Evolutionary conservation across 441 rosid genomes (phyloP), one percentile per base, ranked within the genome.

Genomic region (Rhodomyrtus psidioides): DNA sequence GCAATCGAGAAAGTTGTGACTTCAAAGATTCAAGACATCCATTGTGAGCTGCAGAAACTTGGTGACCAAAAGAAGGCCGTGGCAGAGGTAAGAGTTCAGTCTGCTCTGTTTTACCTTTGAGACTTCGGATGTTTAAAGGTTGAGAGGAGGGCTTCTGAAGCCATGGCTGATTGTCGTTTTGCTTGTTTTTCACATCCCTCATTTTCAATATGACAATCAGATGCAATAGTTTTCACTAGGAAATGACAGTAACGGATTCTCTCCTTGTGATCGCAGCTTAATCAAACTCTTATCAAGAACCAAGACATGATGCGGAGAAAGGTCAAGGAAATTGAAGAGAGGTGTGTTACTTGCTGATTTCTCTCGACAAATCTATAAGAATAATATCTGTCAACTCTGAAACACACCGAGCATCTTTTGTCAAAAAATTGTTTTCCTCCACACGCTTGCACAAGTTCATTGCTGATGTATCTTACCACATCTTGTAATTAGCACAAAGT

Each of bases 281-380:
- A 97, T 83, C 90, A 91, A 81, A 86, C 89, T 86, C 97, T 97
- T 53, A 96, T 97, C 70, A 93, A 94, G 91, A 91, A 91, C 89
- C 99, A 95, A 89, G 94, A 94, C 26, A 84, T 86, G 30, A 92
- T 94, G 96, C 90, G 92, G 53, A 89, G 88, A 56, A 94, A 89
- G 90, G 90, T 91, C 26, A 93, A 92, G 91, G 97, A 94, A 92
- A 91, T 92, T 82, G 99, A 95, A 90, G 95, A 95, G 87, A 95
- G 98, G 96, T 96, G 88, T 30, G 46, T 4, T 34, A 34, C 76
- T 83, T 44, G 57, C 53, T 39, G 44, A 30, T 30, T 9, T 62
- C 44, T 30, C 44, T 30, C 34, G 74, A 62, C 1, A 30, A 17
- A 2, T 62, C 34, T 59, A 59, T 59, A 59, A 14, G 15, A 59